These are phyloP conservation scores for Metarhizium sp. DNA, from an alignment of 2,329 filamentous ascomycete genomes.

Conservation along the genomic window DNA sequence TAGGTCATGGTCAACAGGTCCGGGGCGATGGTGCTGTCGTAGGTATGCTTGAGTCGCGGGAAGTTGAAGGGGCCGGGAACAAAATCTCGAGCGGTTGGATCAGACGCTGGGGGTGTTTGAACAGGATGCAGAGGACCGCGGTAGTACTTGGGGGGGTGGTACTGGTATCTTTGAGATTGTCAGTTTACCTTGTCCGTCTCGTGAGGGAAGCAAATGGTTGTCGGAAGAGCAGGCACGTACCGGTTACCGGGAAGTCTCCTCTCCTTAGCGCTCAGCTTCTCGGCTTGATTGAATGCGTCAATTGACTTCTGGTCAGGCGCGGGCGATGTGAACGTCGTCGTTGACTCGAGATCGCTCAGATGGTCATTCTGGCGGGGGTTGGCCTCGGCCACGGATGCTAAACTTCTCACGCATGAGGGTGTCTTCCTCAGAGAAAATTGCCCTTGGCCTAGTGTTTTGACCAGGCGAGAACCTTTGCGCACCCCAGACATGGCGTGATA, in stretches of 20 bases:
- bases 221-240: slow-evolving; percentile 20
- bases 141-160: slow-evolving; percentile 87
- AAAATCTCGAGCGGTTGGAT: slow-evolving; percentile 81
- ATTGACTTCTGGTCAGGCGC: slow-evolving; percentile 27
- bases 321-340: slow-evolving; percentile 38
- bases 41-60: slow-evolving; percentile 83
- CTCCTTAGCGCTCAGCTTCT: slow-evolving; percentile 24
- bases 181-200: neutral
- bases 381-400: slow-evolving; percentile 32
- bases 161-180: slow-evolving; percentile 67
- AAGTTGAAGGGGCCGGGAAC: slow-evolving; percentile 84
- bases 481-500: slow-evolving; percentile 28
- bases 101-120: slow-evolving; percentile 76
- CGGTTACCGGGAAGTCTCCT: slow-evolving; percentile 36
- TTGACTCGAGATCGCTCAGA: slow-evolving; percentile 40
- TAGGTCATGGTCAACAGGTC: slow-evolving; percentile 89
- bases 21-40: slow-evolving; percentile 72
- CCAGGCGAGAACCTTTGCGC: slow-evolving; percentile 29
- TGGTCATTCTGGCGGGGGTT: slow-evolving; percentile 13
- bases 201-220: neutral
- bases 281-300: slow-evolving; percentile 31
- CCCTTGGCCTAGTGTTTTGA: slow-evolving; percentile 20
- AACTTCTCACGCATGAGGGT: slow-evolving; percentile 25
- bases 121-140: slow-evolving; percentile 89
- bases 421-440: slow-evolving; percentile 16